Conservation (phyloP, 164 flowering plant species). For the Dillenia suffruticosa region DNA sequence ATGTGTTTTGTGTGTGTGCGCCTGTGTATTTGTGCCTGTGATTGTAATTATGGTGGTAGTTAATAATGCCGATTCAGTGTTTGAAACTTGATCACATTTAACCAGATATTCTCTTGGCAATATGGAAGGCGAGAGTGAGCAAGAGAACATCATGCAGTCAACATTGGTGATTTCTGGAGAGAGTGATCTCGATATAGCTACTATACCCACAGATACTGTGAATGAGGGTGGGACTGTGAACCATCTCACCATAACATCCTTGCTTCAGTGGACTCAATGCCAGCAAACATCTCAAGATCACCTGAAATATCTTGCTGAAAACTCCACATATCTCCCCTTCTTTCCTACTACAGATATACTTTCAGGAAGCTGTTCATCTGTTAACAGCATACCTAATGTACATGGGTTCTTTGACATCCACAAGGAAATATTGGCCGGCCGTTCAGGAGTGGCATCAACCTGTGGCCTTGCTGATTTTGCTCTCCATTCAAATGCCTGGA, state of each 20-base stretch:
- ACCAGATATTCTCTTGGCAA: not conserved
- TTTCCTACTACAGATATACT: slow-evolving; percentile 11
- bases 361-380: slow-evolving; percentile 6
- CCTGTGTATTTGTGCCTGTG: too few species aligned
- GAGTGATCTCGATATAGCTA: not conserved
- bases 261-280: slow-evolving; percentile 8
- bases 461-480: slow-evolving; percentile 5
- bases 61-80: not conserved
- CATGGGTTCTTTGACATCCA: slow-evolving; percentile 11
- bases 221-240: not conserved
- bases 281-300: slow-evolving; percentile 12
- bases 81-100: not conserved
- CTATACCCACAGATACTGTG: slow-evolving; percentile 11
- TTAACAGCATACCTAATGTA: slow-evolving; percentile 6
- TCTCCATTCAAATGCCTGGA: slow-evolving; percentile 7
- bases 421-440: slow-evolving; percentile 1
- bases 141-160: slow-evolving; percentile 6
- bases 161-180: slow-evolving; percentile 8
- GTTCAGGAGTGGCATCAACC: slow-evolving; percentile 1
- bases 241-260: not conserved
- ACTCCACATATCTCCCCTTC: slow-evolving; percentile 6
- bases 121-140: slow-evolving; percentile 14
- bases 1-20: too few species aligned
- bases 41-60: too few species aligned
- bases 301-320: slow-evolving; percentile 16